Percentiles rank a stretch among this genome's conserved stretches.
Evolutionary conservation across 768 basidiomycete species (phyloP).

Genomic region (Asterophora parasitica): DNA sequence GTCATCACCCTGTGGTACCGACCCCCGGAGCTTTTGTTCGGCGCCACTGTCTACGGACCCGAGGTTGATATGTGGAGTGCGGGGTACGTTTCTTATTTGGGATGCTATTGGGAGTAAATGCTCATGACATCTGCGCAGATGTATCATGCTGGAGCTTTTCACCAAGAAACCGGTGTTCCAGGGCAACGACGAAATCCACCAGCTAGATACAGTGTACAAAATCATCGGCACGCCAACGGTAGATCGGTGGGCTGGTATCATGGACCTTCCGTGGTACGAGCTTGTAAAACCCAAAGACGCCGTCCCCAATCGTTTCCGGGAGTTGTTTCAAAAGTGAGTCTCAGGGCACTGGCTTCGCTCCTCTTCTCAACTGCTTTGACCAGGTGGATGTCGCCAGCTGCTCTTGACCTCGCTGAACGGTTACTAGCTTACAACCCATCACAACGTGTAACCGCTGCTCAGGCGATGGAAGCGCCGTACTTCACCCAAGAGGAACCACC

Average conservation of each 20-base stretch:
- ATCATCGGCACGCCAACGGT: slow-evolving; percentile 85
- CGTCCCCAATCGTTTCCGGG: slow-evolving; percentile 72
- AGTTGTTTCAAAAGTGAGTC: slow-evolving; percentile 80
- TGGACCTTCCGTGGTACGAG: slow-evolving; percentile 95
- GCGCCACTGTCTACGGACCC: slow-evolving; percentile 93
- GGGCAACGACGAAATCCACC: slow-evolving; percentile 96
- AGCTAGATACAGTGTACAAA: slow-evolving; percentile 89
- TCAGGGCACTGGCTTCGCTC: background rate
- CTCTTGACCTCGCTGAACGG: slow-evolving; percentile 80
- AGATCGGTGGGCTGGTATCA: slow-evolving; percentile 78
- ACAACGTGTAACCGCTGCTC: slow-evolving; percentile 67
- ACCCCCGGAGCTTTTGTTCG: slow-evolving; percentile 90
- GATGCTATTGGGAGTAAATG: background rate
- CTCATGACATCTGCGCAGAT: slow-evolving; percentile 44
- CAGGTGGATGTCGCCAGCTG: slow-evolving; percentile 85
- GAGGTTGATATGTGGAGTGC: slow-evolving; percentile 99
- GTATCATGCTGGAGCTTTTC: slow-evolving; percentile 98
- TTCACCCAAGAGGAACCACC: slow-evolving; percentile 77
- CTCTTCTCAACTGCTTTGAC: slow-evolving; percentile 2
- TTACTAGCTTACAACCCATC: slow-evolving; percentile 79
- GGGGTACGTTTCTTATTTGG: slow-evolving; percentile 54
- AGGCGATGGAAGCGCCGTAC: slow-evolving; percentile 81
- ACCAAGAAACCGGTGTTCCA: slow-evolving; percentile 97
- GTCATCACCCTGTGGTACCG: slow-evolving; percentile 99
- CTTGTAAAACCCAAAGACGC: slow-evolving; percentile 86